Evolutionary conservation across 2,329 filamentous ascomycete species (phyloP).

Genomic region (Penicillium sclerotiorum): DNA sequence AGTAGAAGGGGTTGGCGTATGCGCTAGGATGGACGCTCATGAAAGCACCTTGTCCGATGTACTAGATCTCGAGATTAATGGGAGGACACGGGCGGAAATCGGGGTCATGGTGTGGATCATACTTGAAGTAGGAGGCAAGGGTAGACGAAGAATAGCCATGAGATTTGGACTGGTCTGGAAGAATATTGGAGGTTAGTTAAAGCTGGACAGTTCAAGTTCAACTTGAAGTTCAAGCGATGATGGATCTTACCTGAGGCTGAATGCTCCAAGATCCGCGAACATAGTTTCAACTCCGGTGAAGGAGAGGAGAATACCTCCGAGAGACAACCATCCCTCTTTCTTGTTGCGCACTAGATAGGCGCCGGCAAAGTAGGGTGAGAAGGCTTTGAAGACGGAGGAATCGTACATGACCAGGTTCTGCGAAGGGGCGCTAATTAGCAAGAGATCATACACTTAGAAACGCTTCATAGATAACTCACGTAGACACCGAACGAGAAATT

Average conservation of each 20-base stretch:
- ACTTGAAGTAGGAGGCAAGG: slow-evolving; percentile 61
- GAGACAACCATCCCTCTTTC: slow-evolving; percentile 54
- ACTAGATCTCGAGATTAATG: too few relatives aligned
- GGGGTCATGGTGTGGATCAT: background rate
- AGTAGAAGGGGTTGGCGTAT: slow-evolving; percentile 74
- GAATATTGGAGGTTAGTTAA: background rate
- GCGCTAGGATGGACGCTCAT: slow-evolving; percentile 63
- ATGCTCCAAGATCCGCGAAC: slow-evolving; percentile 77
- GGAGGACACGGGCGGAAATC: too few relatives aligned
- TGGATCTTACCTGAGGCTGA: slow-evolving; percentile 53
- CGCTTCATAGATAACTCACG: too few relatives aligned
- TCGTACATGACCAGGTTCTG: slow-evolving; percentile 51
- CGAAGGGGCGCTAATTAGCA: background rate
- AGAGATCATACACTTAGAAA: background rate
- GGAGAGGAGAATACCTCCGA: slow-evolving; percentile 68
- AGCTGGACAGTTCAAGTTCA: background rate
- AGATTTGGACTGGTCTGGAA: slow-evolving; percentile 66
- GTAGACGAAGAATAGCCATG: slow-evolving; percentile 69
- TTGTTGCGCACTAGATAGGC: slow-evolving; percentile 54
- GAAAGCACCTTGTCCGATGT: slow-evolving; percentile 74
- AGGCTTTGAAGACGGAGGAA: slow-evolving; percentile 54
- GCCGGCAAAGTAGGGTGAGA: slow-evolving; percentile 54
- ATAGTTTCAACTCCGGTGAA: slow-evolving; percentile 80
- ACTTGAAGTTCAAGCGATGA: background rate
- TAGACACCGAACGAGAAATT: slow-evolving; percentile 59